Evolutionary conservation across 2,329 filamentous ascomycete species (phyloP), one percentile per base, ranked within the genome.

Genomic region (Trichoderma sp.): DNA sequence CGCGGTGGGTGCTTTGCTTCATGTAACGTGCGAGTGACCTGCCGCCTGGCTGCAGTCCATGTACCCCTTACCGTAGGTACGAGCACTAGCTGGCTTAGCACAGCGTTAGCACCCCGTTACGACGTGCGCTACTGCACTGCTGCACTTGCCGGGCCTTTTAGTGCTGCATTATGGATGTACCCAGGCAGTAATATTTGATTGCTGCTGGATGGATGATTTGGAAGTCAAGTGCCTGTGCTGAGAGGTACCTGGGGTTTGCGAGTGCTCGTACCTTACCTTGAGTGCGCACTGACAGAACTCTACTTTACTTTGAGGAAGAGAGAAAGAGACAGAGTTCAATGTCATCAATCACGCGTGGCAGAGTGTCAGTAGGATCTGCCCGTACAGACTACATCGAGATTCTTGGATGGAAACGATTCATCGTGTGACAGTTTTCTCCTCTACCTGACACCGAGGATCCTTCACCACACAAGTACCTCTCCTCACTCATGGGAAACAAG

Each of bases 11-110:
- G 36, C 55, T 61, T 50, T 50, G 55, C 57, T 50, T 36, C 57
- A 58, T 39, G 47, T 55, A 66, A 36, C 63, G 47, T 66, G 63
- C 63, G 47, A 66, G 63, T 66, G 63, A 66, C 63, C 47, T 66
- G 63, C 63, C 63, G 30, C 62, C 50, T 30, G 62, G 62, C 62
- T 65, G 62, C 62, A 28, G 36, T 28, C 36, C n/a, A 34, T 47
- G 65, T 68, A 59, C 65, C 55, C 65, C 65, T 59, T 59, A 32
- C 65, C 64, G 64, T 53, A 65, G 62, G 26, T 17, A 34, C 62
- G 62, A 50, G 39, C 26, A 32, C 62, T 47, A 64, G 43, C 47
- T 23, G 47, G 47, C 47, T 53, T 53, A 39, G 61, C 61, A 39
- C 23, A 30, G 26, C 61, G 43, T 50, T 20, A 63, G 34, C 11